These are phyloP conservation scores for Camellia sinensis DNA, from an alignment of 148 eudicot genomes.

Conservation along the genomic window DNA sequence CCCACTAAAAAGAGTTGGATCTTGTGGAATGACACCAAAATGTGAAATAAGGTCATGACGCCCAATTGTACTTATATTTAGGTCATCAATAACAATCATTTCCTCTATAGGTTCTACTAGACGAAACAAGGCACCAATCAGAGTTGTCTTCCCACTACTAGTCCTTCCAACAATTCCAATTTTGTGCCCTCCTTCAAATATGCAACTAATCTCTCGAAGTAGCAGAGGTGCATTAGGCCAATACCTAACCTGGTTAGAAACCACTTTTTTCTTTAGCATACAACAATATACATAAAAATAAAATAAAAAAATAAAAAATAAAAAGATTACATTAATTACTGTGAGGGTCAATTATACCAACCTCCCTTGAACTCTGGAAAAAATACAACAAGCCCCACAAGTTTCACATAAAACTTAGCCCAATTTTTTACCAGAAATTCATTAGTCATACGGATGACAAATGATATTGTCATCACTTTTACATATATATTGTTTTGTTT, in stretches of 20 bases:
- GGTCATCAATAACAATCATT: slow-evolving; percentile 39
- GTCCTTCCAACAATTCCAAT: slow-evolving; percentile 61
- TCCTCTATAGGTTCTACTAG: slow-evolving; percentile 54
- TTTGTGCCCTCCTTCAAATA: slow-evolving; percentile 45
- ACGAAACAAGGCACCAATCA: slow-evolving; percentile 49
- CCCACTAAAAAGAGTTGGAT: slow-evolving; percentile 47
- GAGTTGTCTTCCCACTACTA: slow-evolving; percentile 57
- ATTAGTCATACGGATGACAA: too few relatives aligned
- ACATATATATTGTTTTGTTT: too few relatives aligned
- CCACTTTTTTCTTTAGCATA: background rate
- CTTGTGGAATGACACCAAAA: slow-evolving; percentile 54
- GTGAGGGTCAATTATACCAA: too few relatives aligned
- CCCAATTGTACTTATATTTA: slow-evolving; percentile 43
- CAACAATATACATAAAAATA: background rate
- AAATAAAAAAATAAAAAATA: background rate
- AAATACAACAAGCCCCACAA: too few relatives aligned
- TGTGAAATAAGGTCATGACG: slow-evolving; percentile 55
- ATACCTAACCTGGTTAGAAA: slow-evolving; percentile 37
- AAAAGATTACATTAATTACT: background rate
- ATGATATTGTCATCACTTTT: too few relatives aligned
- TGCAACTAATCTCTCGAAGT: slow-evolving; percentile 44
- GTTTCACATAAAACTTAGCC: too few relatives aligned
- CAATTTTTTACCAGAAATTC: too few relatives aligned
- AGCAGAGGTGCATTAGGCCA: slow-evolving; percentile 42
- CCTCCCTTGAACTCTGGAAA: too few relatives aligned